Base-by-base conservation (phyloP, 73 alveolate species). In the Blepharisma japonicum region DNA sequence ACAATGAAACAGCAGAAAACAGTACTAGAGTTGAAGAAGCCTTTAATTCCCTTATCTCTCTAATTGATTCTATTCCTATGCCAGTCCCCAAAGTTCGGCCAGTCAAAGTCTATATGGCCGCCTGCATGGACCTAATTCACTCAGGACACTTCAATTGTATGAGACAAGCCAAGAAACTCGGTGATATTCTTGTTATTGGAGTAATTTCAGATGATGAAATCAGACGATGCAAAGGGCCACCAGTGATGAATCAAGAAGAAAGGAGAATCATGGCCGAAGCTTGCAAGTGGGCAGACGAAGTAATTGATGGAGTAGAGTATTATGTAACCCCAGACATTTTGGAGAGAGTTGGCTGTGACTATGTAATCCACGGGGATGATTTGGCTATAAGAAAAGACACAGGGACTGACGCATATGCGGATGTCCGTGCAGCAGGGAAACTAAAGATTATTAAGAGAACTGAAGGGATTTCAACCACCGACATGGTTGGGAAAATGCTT, bases 281-380 rank as follows among this genome's bases (percentile, higher is more conserved):
- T 7, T 96, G 99, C 88, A 96, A 96, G 80, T 96, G 99, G 99
- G 97, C 88, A 6, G 99, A 94, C 55, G 99, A 96, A 82, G 96
- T 96, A 11, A 91, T 88, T 11, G 89, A 84, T 21, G 94, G 90
- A 46, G 97, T 98, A 46, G 91, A 90, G 6, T 96, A 93, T 82
- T 92, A 96, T 39, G 97, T 97, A 6, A 89, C 97, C 0, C 78
- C 93, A 7, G 96, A 90, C 49, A 76, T 90, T 9, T 79, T 96
- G 55, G 98, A 94, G 77, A 78, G 92, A n/a, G 81, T 78, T 78
- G 87, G 90, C 66, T 96, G 99, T 74, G 94, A 94, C 55, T 96
- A 94, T 81, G 90, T 92, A 45, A 96, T 98, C 32, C 99, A 96
- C 82, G 99, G 99, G 0, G 99, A 96, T 84, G 99, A 96, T 84